Base-by-base conservation (phyloP, 2,329 filamentous ascomycete genomes). In the Penicillium polonicum region DNA sequence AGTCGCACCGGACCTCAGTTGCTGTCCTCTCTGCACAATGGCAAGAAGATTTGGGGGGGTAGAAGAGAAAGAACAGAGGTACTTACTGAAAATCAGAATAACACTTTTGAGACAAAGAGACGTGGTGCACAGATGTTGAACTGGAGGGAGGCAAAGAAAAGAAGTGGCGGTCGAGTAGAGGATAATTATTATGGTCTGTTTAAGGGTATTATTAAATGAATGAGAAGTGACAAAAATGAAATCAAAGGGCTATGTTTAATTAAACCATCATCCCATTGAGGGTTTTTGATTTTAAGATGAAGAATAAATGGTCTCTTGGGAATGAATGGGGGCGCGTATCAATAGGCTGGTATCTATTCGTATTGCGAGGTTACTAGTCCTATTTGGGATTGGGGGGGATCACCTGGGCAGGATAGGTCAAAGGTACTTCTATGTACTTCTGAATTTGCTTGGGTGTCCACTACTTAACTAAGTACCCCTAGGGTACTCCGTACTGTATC, bases 1-100 rank as follows among this genome's bases (percentile, higher is more conserved):
- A 64, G 68, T 70, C 58, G 65, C 64, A 70, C 67, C 58, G 51
- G 59, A 45, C 52, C 57, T 59, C 62, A 56, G 56, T 60, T 65
- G 65, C 64, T 48, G 19, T 48, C 25, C 33, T 49, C 35, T 48
- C 19, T 49, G 2, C 39, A 35, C 43, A 33, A 45, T 31, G 13
- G 8, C 33, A 19, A 53, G 19, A 27, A 41, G 52, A 35, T 52
- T 45, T 15, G 21, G 15, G 31, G 36, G 19, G 42, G 12, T 15
- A 21, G 35, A 4, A 50, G 38, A 65, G 57, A 60, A 60, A 54
- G 56, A 55, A 27, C 36, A 9, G 8, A 42, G 23, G 25, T 42
- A 51, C 45, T 31, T 50, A 55, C 52, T 9, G 27, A 57, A 54
- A 60, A 57, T 58, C 39, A 61, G 53, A 55, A 33, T 53, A 42